Evolutionary conservation across 2,329 filamentous ascomycete species (phyloP), one percentile per base, ranked within the genome.

Genomic region (Colletotrichum sansevieriae): DNA sequence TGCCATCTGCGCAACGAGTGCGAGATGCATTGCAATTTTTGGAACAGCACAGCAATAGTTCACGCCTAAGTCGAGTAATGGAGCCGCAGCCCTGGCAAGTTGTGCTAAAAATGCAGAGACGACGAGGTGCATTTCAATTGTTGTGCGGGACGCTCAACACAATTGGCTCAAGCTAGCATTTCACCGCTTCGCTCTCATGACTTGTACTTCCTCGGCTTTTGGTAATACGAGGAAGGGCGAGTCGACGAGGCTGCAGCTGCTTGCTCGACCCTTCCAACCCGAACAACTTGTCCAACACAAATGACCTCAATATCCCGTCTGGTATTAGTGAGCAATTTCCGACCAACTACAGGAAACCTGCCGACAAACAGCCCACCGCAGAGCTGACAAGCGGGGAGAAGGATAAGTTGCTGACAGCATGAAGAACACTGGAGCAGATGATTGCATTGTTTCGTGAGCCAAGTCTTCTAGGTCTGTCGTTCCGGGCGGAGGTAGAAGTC

Each of bases 1-100:
- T 65, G 55, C 54, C 61, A 49, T 65, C 54, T 59, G 62, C 62
- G 55, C 22, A 52, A 13, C 46, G 47, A 49, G 60, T 60, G 61
- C 62, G 55, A 65, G 61, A 63, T 70, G 63, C 44, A 52, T 33
- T 62, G 22, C 56, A 63, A 70, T 63, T 68, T 63, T 57, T 70
- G 68, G 66, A 68, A 67, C 18, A 44, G 20, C 20, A 51, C 29
- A 52, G 51, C 63, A 44, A 41, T 56, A 11, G 46, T 13, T 37
- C 22, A 37, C n/a, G 37, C 35, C n/a, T 13, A 33, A 33, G 33
- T 55, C 33, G 37, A 56, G 37, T 46, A 63, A 68, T 70, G 66
- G 63, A 57, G 56, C 63, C 66, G 63, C 63, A 70, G 66, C 63
- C 56, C 51, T 67, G 63, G 63, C 66, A 62, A 68, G 65, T 33